phyloP scores from a whole-genome alignment of 2,329 filamentous ascomycete species.

The Teratosphaeria epicoccoides region DNA sequence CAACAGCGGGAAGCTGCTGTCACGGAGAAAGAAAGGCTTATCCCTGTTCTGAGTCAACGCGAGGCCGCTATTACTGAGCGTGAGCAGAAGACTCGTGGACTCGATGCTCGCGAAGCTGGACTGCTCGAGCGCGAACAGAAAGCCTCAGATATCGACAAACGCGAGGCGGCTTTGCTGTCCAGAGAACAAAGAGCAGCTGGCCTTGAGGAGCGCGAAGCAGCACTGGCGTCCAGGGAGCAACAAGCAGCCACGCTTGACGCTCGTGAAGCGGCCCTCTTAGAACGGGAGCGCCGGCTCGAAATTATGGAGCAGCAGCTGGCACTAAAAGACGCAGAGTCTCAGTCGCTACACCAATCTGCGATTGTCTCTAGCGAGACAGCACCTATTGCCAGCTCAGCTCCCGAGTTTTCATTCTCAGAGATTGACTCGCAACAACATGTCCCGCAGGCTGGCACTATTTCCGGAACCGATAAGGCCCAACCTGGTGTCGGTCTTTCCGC shows the following conservation, averaged over 20 bases:
- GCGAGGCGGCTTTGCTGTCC: not conserved
- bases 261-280: not conserved
- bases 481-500: constrained; percentile 10
- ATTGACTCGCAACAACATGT: constrained; percentile 22
- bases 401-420: constrained; percentile 20
- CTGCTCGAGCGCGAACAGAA: not conserved
- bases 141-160: not conserved
- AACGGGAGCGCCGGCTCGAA: not conserved
- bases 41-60: not conserved
- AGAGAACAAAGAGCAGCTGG: not conserved
- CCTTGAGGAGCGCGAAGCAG: not conserved
- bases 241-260: not conserved
- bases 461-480: constrained; percentile 9
- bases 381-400: constrained; percentile 15
- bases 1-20: not conserved
- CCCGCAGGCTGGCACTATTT: constrained; percentile 5
- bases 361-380: constrained; percentile 33
- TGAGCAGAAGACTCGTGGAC: not conserved
- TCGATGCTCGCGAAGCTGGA: not conserved
- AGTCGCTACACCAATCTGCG: constrained; percentile 12
- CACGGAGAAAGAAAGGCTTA: not conserved
- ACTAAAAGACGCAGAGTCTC: not conserved
- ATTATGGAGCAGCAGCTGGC: not conserved
- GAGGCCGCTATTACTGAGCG: not conserved
- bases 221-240: not conserved